Evolutionary conservation across 345 rosid species (phyloP).

Genomic region (Cardamine occulta): DNA sequence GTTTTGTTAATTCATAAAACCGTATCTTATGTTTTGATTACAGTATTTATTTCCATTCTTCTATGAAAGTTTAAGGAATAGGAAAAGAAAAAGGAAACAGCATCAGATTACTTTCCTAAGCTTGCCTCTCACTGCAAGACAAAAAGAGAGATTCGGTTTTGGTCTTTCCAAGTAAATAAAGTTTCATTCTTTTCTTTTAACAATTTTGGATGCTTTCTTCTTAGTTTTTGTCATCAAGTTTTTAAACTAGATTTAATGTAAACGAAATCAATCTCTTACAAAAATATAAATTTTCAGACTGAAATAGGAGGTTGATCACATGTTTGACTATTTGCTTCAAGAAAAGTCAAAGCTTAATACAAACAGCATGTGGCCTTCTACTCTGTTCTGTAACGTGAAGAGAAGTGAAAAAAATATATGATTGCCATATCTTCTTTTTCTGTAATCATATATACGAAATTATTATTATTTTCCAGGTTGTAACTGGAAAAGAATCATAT

Average conservation of each 20-base stretch:
- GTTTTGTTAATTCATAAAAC: conserved; percentile 15
- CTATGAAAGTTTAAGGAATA: conserved; percentile 24
- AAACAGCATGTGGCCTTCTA: conserved; percentile 41
- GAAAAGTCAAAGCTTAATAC: conserved; percentile 33
- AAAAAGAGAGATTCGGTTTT: conserved; percentile 41
- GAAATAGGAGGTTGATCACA: conserved; percentile 40
- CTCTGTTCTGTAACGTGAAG: conserved; percentile 46
- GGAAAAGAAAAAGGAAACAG: conserved; percentile 19
- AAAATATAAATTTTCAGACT: conserved; percentile 14
- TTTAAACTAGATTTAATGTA: not conserved
- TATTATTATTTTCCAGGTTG: conserved; percentile 24
- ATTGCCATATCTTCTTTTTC: conserved; percentile 31
- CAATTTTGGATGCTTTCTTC: conserved; percentile 31
- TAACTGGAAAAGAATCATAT: conserved; percentile 29
- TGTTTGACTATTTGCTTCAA: conserved; percentile 33
- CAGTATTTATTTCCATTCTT: conserved; percentile 32
- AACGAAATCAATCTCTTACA: not conserved
- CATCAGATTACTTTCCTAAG: conserved; percentile 44
- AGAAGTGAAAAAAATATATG: conserved; percentile 37
- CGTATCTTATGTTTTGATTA: not conserved
- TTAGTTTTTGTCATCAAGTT: not conserved
- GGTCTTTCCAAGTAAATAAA: conserved; percentile 26
- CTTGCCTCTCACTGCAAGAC: conserved; percentile 25
- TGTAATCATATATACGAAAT: conserved; percentile 19
- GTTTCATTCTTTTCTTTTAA: conserved; percentile 27